Percentiles rank a stretch among this genome's conserved stretches.
phyloP scores from a whole-genome alignment of 257 asterid species.

The Ilex asprella region DNA sequence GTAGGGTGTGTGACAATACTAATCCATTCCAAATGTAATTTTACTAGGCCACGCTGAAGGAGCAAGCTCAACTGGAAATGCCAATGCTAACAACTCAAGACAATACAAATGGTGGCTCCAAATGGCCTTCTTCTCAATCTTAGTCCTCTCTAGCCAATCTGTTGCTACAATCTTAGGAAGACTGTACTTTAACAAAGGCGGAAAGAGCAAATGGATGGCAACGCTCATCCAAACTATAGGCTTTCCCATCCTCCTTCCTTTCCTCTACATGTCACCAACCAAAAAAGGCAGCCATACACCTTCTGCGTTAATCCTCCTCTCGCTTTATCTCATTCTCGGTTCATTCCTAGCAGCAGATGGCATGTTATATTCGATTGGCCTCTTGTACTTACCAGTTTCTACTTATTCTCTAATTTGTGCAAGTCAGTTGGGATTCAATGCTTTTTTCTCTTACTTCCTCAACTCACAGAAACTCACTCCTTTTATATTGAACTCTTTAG shows the following conservation, averaged over 20 bases:
- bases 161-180: constrained; percentile 51
- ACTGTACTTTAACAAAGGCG: constrained; percentile 67
- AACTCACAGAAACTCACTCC: constrained; percentile 41
- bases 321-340: constrained; percentile 33
- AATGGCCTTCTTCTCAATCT: constrained; percentile 29
- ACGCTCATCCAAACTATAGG: constrained; percentile 52
- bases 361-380: constrained; percentile 40
- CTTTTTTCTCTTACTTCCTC: constrained; percentile 41
- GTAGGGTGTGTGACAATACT: too few relatives aligned
- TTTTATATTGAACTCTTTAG: constrained; percentile 35
- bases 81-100: neutral
- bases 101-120: constrained; percentile 56
- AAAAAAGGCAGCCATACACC: constrained; percentile 9
- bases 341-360: constrained; percentile 21
- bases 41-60: constrained; percentile 9
- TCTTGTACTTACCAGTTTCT: constrained; percentile 43
- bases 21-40: neutral
- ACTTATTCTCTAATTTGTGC: constrained; percentile 45
- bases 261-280: constrained; percentile 27
- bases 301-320: constrained; percentile 1
- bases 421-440: constrained; percentile 50
- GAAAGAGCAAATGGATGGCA: constrained; percentile 64
- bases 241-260: constrained; percentile 61
- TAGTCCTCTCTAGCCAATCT: constrained; percentile 50
- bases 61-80: constrained; percentile 4